Percentiles rank a stretch among this genome's conserved stretches.
These are phyloP conservation scores for Toxoplasma gondii DNA, from an alignment of 169 alveolate genomes.

Conservation along the genomic window DNA sequence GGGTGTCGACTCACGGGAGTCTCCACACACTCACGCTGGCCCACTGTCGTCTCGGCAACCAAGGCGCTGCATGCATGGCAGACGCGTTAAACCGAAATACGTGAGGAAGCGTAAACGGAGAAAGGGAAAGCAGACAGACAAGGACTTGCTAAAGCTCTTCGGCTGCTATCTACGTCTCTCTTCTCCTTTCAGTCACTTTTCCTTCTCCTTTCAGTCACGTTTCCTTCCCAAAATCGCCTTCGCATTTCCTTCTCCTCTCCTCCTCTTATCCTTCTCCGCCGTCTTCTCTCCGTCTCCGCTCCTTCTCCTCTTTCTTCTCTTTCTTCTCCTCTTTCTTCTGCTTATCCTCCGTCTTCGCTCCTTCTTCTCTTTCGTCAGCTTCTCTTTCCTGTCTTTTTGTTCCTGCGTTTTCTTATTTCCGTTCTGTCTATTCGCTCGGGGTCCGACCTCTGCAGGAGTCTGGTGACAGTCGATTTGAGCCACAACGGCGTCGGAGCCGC, in stretches of 20 bases:
- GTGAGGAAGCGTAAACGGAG: too few relatives aligned
- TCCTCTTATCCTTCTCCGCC: background rate
- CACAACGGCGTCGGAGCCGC: slow-evolving; percentile 39
- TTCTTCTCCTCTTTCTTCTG: background rate
- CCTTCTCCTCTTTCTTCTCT: background rate
- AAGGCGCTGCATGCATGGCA: slow-evolving; percentile 24
- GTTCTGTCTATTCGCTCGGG: background rate
- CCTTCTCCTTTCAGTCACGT: background rate
- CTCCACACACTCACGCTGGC: background rate
- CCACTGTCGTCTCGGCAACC: slow-evolving; percentile 15
- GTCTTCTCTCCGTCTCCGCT: background rate
- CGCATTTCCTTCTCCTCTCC: background rate
- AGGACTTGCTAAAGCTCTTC: background rate
- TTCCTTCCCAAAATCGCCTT: background rate
- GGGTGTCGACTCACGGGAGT: background rate
- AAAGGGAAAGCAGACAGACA: background rate
- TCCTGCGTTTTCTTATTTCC: background rate
- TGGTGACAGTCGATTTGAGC: slow-evolving; percentile 21
- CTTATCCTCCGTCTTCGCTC: background rate
- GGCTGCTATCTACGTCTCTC: background rate
- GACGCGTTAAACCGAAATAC: background rate
- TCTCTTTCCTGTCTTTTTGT: background rate
- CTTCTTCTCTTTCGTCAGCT: background rate
- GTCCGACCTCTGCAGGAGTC: background rate
- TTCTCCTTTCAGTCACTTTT: background rate